Evolutionary conservation across 495 filamentous ascomycete genomes (phyloP).

Genomic region (Elasticomyces elasticus): DNA sequence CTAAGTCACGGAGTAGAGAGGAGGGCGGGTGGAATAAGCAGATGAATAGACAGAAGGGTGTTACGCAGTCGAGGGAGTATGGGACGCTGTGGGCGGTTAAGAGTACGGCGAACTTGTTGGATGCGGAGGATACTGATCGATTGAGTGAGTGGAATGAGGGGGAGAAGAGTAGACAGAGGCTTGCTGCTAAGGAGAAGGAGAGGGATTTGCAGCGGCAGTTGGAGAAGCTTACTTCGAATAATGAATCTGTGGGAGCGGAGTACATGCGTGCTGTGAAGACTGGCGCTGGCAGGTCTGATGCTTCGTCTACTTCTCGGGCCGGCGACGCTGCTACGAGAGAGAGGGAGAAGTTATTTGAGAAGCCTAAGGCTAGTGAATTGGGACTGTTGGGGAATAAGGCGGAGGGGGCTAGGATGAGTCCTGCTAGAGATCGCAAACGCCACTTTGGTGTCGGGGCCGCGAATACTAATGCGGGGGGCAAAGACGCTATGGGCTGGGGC

Average conservation of each 20-base stretch:
- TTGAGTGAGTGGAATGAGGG: background rate
- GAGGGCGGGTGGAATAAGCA: slow-evolving; percentile 3
- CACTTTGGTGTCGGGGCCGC: slow-evolving; percentile 19
- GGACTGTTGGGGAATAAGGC: slow-evolving; percentile 50
- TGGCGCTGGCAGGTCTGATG: too few relatives aligned
- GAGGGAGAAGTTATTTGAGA: slow-evolving; percentile 5
- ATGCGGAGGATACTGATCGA: slow-evolving; percentile 36
- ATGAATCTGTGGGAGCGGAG: slow-evolving; percentile 58
- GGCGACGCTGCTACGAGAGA: background rate
- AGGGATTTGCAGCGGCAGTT: slow-evolving; percentile 67
- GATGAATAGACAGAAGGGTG: slow-evolving; percentile 19
- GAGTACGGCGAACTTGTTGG: slow-evolving; percentile 57
- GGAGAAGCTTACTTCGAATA: slow-evolving; percentile 41
- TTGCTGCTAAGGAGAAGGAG: slow-evolving; percentile 68
- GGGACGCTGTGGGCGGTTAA: slow-evolving; percentile 26
- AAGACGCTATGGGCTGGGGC: slow-evolving; percentile 34
- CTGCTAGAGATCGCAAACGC: slow-evolving; percentile 46
- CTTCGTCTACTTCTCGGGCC: background rate
- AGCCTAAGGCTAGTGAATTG: slow-evolving; percentile 40
- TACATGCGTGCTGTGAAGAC: slow-evolving; percentile 48
- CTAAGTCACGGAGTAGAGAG: background rate
- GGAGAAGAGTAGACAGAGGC: slow-evolving; percentile 45
- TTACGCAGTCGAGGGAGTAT: slow-evolving; percentile 11
- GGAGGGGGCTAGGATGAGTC: slow-evolving; percentile 55
- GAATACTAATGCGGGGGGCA: slow-evolving; percentile 27